Evolutionary conservation across 805 yeast species (phyloP), one percentile per base, ranked within the genome.

Genomic region (Metschnikowia hibisci): DNA sequence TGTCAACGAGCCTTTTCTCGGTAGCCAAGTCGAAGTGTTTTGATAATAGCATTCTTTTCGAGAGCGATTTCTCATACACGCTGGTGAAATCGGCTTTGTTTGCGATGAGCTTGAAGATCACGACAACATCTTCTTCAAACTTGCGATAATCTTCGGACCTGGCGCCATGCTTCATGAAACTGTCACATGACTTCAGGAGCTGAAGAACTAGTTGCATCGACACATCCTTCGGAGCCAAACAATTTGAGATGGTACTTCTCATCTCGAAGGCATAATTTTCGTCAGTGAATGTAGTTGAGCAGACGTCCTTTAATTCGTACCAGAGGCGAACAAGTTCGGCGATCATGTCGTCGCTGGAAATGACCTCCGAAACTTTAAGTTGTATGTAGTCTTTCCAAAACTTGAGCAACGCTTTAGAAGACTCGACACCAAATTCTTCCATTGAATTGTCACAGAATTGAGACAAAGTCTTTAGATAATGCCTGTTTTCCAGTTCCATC

Each of bases 21-120:
- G 50, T 39, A 1, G 43, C 42, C 15, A 55, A 39, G 15, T 55
- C 39, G 6, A 58, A 36, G 6, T 51, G 51, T 27, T 51, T 58
- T 23, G 56, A 54, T 20, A 64, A 39, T 32, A 70, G 54, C 37
- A 71, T 54, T 41, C 76, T 51, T 38, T 58, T 59, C 4, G 73
- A 66, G n/a, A 71, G 53, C 30, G 67, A 71, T 30, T 55, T 55
- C 42, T 61, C 62, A 50, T 67, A 71, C 2, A 49, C 43, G 1
- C 48, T 34, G 3, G 66, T 43, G 41, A 70, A 68, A 12, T 61
- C 66, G 23, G 46, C 50, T 40, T 71, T 71, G 51, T 62, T 66
- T 37, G 57, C 53, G 4, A 71, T 41, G 7, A 60, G 55, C 29
- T 65, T 62, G 57, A 67, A 70, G 6, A 69, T 52, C 2, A 51